A percentile compares a stretch with the other conserved stretches of the same genome.
These are phyloP conservation scores for Chenopodium suecicum DNA, from an alignment of 148 eudicot genomes.

Conservation along the genomic window DNA sequence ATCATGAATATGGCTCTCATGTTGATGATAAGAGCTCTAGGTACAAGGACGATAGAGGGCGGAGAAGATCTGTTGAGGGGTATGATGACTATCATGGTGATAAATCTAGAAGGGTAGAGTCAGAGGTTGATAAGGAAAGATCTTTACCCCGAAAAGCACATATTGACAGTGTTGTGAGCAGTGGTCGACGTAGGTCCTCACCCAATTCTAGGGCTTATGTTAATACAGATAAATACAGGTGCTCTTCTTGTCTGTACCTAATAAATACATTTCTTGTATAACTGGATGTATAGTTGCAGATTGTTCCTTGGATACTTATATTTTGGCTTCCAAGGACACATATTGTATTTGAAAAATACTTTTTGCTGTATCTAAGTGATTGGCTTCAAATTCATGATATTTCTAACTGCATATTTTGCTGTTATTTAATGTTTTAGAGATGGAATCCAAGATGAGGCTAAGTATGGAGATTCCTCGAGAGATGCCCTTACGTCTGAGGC, in stretches of 20 bases:
- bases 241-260: constrained; percentile 16
- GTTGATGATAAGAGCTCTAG: constrained; percentile 54
- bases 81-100: constrained; percentile 58
- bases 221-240: constrained; percentile 66
- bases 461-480: constrained; percentile 56
- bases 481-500: constrained; percentile 42
- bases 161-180: constrained; percentile 42
- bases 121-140: constrained; percentile 57
- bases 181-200: constrained; percentile 56
- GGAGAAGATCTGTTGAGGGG: constrained; percentile 52
- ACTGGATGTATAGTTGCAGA: background rate
- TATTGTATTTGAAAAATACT: background rate
- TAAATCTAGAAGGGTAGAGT: constrained; percentile 51
- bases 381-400: background rate
- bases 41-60: constrained; percentile 70
- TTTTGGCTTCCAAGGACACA: background rate
- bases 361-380: background rate
- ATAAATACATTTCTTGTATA: background rate
- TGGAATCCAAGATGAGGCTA: constrained; percentile 60
- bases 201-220: constrained; percentile 59
- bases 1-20: constrained; percentile 38
- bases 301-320: background rate
- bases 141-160: constrained; percentile 52
- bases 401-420: background rate
- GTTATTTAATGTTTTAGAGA: constrained; percentile 39